phyloP scores from a whole-genome alignment of 495 filamentous ascomycete genomes.

The Aspergillus homomorphus region DNA sequence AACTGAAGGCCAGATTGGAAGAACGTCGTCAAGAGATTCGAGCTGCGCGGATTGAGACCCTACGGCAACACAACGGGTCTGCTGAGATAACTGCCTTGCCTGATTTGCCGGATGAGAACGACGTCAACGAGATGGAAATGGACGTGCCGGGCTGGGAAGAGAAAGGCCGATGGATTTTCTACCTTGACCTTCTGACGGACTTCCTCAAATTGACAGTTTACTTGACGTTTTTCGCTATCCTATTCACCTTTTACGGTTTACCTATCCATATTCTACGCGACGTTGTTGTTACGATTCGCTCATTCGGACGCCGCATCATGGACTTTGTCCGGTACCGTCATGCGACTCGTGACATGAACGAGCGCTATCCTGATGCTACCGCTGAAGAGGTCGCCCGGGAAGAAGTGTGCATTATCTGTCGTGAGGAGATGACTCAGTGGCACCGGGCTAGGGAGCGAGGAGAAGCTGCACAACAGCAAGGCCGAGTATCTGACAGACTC shows the following conservation, averaged over 20 bases:
- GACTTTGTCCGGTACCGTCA: conserved; percentile 86
- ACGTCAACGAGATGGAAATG: conserved; percentile 87
- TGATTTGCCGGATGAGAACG: conserved; percentile 61
- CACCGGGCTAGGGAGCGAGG: conserved; percentile 29
- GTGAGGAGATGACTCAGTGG: conserved; percentile 90
- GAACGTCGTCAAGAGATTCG: conserved; percentile 65
- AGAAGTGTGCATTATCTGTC: conserved; percentile 95
- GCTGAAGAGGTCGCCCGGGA: conserved; percentile 79
- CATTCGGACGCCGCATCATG: conserved; percentile 80
- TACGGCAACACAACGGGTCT: conserved; percentile 37
- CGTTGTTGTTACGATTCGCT: conserved; percentile 87
- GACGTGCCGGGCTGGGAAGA: conserved; percentile 96
- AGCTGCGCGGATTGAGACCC: conserved; percentile 55
- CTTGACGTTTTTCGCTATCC: conserved; percentile 84
- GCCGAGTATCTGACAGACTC: conserved; percentile 67
- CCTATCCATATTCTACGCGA: conserved; percentile 97
- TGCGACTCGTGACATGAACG: conserved; percentile 88
- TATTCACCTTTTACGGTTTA: conserved; percentile 88
- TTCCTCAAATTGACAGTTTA: conserved; percentile 89
- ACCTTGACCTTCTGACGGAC: conserved; percentile 83
- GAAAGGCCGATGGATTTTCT: conserved; percentile 90
- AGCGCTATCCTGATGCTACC: conserved; percentile 87
- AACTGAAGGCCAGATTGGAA: conserved; percentile 61
- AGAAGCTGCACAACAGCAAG: conserved; percentile 30
- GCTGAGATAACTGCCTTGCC: conserved; percentile 29